Evolutionary conservation across 495 filamentous ascomycete genomes (phyloP).

Genomic region (Recurvomyces mirabilis): DNA sequence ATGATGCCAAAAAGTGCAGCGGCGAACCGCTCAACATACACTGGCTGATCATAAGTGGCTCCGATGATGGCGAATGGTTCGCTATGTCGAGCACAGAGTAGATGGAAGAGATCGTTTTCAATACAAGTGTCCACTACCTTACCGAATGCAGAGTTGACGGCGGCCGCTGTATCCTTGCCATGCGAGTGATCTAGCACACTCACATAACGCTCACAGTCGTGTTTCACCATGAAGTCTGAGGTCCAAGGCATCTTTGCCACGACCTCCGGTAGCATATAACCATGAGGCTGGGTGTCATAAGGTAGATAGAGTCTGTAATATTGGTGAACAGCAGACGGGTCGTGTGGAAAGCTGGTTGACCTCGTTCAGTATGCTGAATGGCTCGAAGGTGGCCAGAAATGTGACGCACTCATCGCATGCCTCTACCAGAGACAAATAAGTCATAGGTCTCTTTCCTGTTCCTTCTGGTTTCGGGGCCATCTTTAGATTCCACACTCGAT

Average conservation of each 20-base stretch:
- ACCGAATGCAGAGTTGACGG: constrained; percentile 28
- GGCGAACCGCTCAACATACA: constrained; percentile 39
- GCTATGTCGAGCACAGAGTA: constrained; percentile 34
- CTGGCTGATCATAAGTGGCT: constrained; percentile 24
- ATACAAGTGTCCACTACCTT: constrained; percentile 31
- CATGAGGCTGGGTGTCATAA: constrained; percentile 26
- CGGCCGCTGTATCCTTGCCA: constrained; percentile 12
- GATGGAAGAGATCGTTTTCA: constrained; percentile 28
- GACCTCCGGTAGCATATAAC: constrained; percentile 34
- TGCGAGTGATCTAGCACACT: constrained; percentile 29
- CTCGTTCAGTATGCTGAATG: too few relatives aligned
- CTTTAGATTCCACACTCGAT: neutral
- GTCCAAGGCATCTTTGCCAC: constrained; percentile 39
- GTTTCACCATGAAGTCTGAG: constrained; percentile 28
- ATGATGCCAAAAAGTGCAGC: constrained; percentile 42
- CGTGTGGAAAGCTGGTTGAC: constrained; percentile 14
- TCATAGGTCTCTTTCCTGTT: neutral
- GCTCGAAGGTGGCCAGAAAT: too few relatives aligned
- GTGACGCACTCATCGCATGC: constrained; percentile 2
- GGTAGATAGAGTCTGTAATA: constrained; percentile 17
- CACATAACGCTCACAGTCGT: constrained; percentile 24
- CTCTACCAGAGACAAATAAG: neutral
- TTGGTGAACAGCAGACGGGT: neutral
- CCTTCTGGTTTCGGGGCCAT: neutral
- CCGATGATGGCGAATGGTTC: constrained; percentile 40